Evolutionary conservation across 768 basidiomycete genomes (phyloP).

Genomic region (Neoboletus magnificus): DNA sequence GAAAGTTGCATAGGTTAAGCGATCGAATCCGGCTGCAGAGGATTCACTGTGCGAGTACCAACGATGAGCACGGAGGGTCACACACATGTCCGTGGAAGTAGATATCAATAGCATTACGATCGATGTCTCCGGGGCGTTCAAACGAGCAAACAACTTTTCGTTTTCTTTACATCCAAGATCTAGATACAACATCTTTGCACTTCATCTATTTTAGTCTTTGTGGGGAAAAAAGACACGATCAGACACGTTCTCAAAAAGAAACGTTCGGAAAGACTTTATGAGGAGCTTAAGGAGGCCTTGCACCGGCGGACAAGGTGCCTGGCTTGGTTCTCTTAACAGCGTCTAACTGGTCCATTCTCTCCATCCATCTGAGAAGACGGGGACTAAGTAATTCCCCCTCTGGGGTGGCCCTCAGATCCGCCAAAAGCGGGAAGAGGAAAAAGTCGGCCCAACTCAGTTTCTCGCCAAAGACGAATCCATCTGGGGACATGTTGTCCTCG

Average conservation of each 20-base stretch:
- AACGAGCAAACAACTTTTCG: neutral
- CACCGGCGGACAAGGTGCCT: conserved; percentile 27
- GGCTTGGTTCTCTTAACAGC: conserved; percentile 22
- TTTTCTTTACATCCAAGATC: neutral
- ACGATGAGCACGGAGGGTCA: neutral
- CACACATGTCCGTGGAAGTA: neutral
- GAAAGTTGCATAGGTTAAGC: neutral
- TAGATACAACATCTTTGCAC: neutral
- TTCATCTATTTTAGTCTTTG: neutral
- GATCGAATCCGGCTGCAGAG: neutral
- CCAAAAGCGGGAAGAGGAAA: conserved; percentile 32
- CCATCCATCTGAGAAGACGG: conserved; percentile 25
- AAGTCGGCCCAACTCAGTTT: conserved; percentile 33
- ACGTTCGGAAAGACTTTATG: neutral
- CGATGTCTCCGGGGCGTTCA: neutral
- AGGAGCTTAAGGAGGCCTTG: conserved; percentile 19
- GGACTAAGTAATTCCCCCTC: conserved; percentile 25
- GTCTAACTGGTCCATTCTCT: conserved; percentile 23
- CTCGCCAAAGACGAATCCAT: conserved; percentile 29
- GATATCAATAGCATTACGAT: neutral
- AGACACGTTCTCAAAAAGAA: neutral
- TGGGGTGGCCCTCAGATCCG: conserved; percentile 27
- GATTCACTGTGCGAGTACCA: neutral
- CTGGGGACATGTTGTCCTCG: conserved; percentile 24
- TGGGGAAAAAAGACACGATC: neutral